Evolutionary conservation across 192 early-diverging fungal species (phyloP), one percentile per base, ranked within the genome.

Genomic region (Thamnidium elegans): DNA sequence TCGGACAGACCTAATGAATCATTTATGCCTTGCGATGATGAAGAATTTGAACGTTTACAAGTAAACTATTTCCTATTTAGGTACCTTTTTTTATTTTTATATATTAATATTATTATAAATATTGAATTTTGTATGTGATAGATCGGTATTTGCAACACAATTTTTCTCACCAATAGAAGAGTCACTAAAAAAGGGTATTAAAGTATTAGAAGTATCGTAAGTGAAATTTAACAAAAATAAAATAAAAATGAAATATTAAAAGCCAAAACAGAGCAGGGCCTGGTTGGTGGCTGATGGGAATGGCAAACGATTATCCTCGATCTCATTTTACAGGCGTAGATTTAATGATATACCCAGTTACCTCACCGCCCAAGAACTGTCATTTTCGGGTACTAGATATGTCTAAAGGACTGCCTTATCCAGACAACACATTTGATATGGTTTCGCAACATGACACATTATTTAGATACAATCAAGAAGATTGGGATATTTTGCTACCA

Each of bases 381-480:
- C 78, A 75, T 67, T 78, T 77, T 55, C 68, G 72, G 15, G 63
- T 70, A 46, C 52, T 54, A 10, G 78, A 84, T 65, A 65, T 76
- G 20, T 65, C 69, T 2, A 58, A 62, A 14, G 65, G 62, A 34
- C 36, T 72, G 42, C 76, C 68, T 23, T 78, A 70, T 67, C 44
- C 62, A 43, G 55, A 74, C 44, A 59, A 70, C 32, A 51, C 58
- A 1, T 77, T 77, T 69, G 71, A 77, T 48, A 70, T 53, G 63
- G 67, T 72, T 14, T 44, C 66, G 20, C 75, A 77, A 61, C 61
- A 52, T 15, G 58, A 65, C 17, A 54, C 65, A 7, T 32, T 60
- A 13, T 71, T 47, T 42, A 45, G 61, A 3, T 70, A 70, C 36
- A 69, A 64, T 13, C 46, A 42, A 45, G 23, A 50, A 10, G 60